Evolutionary conservation across 306 rosid genomes (phyloP).

Genomic region (Sesbania bispinosa): DNA sequence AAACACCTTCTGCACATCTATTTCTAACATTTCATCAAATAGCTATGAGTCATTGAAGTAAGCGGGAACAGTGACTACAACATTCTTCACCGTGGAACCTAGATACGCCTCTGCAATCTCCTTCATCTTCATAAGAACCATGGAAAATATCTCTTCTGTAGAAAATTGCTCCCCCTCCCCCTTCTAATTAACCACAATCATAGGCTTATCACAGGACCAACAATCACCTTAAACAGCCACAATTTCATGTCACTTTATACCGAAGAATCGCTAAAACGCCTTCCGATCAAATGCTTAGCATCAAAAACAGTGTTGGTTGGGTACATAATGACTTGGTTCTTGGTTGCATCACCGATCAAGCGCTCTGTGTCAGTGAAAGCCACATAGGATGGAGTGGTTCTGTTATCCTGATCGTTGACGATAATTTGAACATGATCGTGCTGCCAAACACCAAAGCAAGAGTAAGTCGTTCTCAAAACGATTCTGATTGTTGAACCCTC

Average conservation of each 20-base stretch:
- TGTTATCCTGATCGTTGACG: constrained; percentile 54
- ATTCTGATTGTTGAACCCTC: constrained; percentile 57
- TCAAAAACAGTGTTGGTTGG: constrained; percentile 58
- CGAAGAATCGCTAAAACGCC: constrained; percentile 36
- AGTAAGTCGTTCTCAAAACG: constrained; percentile 48
- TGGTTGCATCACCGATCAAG: constrained; percentile 48
- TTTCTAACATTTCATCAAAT: too few species aligned
- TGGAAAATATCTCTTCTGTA: constrained; percentile 53
- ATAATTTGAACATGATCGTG: constrained; percentile 57
- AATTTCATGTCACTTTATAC: constrained; percentile 47
- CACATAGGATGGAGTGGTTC: constrained; percentile 55
- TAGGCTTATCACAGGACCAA: constrained; percentile 49
- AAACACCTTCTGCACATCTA: too few species aligned
- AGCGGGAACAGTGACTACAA: constrained; percentile 53
- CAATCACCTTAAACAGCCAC: constrained; percentile 55
- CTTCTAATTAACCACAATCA: constrained; percentile 50
- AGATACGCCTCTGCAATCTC: constrained; percentile 56
- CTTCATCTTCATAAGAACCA: constrained; percentile 53
- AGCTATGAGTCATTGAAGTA: constrained; percentile 56
- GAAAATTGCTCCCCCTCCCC: constrained; percentile 49
- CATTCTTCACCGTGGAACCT: constrained; percentile 41
- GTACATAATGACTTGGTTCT: constrained; percentile 56
- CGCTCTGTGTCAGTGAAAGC: constrained; percentile 55
- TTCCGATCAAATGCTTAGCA: constrained; percentile 54
- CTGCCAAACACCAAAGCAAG: constrained; percentile 55